Base-by-base conservation (phyloP, 2,329 filamentous ascomycete species). In the Cryphonectria japonica region DNA sequence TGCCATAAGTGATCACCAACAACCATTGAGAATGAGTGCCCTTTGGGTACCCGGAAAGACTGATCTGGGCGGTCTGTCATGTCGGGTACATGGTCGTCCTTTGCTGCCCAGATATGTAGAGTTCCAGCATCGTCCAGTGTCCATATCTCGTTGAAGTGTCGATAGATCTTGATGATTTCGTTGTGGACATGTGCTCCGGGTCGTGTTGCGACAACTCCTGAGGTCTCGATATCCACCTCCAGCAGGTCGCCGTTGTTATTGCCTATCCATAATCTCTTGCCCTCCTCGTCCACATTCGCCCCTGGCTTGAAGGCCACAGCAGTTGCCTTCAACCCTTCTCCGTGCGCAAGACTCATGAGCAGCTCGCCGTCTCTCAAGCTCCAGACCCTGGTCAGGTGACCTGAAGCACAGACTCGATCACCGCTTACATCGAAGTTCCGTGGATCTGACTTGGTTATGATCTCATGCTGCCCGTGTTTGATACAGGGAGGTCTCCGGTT, bases 91-190 rank as follows among this genome's bases (percentile, higher is more conserved):
- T 92, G 91, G 7, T 88, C 88, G 62, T 82, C 82, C 76, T 94
- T 93, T 4, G 95, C 91, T 1, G 89, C 90, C 96, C 96, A 99
- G 6, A 98, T 88, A 75, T 94, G 90, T 19, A 99, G 83, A 62
- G 92, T 93, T 14, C 96, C 96, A 63, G 92, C 90, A 74, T 98
- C 95, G 78, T 98, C 96, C 64, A 99, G 80, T 0, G 95, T 95
- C 96, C 96, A 99, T 79, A 99, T 88, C 77, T 98, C 93, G 75
- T 94, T 93, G 73, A 89, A 91, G 79, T 97, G 92, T 54, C 96
- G 90, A 78, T 93, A 92, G 59, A 99, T 97, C 76, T 91, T 93
- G 74, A 93, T 88, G 66, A 99, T 88, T 75, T 97, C 93, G 73
- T 90, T 87, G 59, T 93, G 89, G 9, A 90, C 89, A 76, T 98